Evolutionary conservation across 768 basidiomycete species (phyloP).

Genomic region (Calocybe indica): DNA sequence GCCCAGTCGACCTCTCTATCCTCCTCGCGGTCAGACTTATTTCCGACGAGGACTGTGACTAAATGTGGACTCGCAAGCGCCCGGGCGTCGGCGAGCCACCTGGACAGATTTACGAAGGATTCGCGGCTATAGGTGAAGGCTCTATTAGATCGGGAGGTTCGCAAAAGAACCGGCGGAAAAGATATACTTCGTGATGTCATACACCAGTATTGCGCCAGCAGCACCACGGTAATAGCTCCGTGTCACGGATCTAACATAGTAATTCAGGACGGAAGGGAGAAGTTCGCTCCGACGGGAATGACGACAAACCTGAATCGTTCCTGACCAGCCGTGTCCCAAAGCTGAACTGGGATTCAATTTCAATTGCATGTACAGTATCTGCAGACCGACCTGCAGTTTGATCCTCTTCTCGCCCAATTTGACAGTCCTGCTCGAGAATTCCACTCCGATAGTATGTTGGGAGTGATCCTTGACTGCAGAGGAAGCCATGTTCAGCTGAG

Average conservation of each 20-base stretch:
- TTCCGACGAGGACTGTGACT: conserved; percentile 87
- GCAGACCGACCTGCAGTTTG: conserved; percentile 76
- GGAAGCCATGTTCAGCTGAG: conserved; percentile 1
- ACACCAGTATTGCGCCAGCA: conserved; percentile 86
- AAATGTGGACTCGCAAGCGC: conserved; percentile 90
- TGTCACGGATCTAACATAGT: conserved; percentile 67
- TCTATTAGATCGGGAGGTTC: neutral
- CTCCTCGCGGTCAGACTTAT: conserved; percentile 92
- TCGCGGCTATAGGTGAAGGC: conserved; percentile 40
- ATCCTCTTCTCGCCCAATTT: conserved; percentile 91
- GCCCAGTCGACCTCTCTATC: conserved; percentile 94
- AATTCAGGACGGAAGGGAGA: conserved; percentile 5
- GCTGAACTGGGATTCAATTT: conserved; percentile 33
- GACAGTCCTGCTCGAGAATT: conserved; percentile 92
- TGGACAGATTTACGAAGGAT: conserved; percentile 76
- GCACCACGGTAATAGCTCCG: conserved; percentile 96
- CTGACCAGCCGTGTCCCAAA: conserved; percentile 98
- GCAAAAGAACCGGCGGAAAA: neutral
- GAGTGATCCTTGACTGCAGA: conserved; percentile 89
- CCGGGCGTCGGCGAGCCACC: conserved; percentile 92
- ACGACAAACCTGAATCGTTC: conserved; percentile 75
- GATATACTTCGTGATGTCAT: conserved; percentile 84
- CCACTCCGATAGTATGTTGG: conserved; percentile 97
- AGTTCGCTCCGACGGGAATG: neutral
- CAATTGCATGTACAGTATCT: neutral